Percentiles rank a stretch among this genome's conserved stretches.
Conservation (phyloP, 129 eudicot genomes). For the Flaveria sonorensis region DNA sequence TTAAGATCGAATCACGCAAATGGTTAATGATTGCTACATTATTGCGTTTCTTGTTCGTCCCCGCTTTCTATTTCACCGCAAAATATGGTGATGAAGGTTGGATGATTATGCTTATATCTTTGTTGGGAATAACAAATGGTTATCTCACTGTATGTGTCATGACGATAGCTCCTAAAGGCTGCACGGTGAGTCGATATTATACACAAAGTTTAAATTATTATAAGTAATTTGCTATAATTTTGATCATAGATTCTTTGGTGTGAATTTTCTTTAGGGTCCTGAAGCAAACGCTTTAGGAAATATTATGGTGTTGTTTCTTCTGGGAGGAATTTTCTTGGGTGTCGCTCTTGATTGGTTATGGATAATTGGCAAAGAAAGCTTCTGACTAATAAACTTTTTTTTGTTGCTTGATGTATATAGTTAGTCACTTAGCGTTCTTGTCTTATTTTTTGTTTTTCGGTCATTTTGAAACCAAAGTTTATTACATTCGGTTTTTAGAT, state of each 20-base stretch:
- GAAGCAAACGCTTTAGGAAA: slow-evolving; percentile 79
- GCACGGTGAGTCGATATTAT: slow-evolving; percentile 49
- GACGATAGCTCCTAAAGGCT: slow-evolving; percentile 63
- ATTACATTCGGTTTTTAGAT: too few species aligned
- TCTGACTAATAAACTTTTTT: slow-evolving; percentile 12
- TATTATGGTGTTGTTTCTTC: slow-evolving; percentile 55
- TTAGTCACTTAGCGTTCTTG: too few species aligned
- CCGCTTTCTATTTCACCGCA: slow-evolving; percentile 70
- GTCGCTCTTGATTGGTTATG: slow-evolving; percentile 81
- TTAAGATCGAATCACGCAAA: slow-evolving; percentile 53
- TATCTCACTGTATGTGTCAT: slow-evolving; percentile 72
- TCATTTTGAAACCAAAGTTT: neutral
- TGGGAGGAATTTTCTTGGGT: slow-evolving; percentile 60
- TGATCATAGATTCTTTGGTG: neutral
- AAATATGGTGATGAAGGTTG: slow-evolving; percentile 70
- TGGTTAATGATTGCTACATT: slow-evolving; percentile 44
- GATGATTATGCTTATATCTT: slow-evolving; percentile 65
- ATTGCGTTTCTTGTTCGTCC: slow-evolving; percentile 60
- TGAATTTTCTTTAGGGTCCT: slow-evolving; percentile 50
- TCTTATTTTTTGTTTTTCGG: neutral
- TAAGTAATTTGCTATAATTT: neutral
- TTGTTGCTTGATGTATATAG: neutral
- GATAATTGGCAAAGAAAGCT: slow-evolving; percentile 54
- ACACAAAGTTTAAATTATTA: neutral
- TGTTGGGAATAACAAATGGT: slow-evolving; percentile 66